phyloP scores from a whole-genome alignment of 1,284 basidiomycete genomes.

The Exsudoporus floridanus region DNA sequence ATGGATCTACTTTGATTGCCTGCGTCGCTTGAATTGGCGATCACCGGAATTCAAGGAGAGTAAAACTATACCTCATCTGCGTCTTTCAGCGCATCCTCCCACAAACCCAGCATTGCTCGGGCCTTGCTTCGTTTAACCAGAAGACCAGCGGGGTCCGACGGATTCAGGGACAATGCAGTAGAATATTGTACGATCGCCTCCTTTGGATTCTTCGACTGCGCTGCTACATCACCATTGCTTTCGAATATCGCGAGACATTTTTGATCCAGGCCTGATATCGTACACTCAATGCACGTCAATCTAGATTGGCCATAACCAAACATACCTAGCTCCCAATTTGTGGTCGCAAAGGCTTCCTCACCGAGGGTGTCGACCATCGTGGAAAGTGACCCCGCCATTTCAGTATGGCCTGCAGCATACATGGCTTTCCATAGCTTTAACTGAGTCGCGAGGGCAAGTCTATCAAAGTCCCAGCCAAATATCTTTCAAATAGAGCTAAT shows the following conservation, averaged over 20 bases:
- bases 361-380: no score
- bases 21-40: background rate
- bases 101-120: background rate
- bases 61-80: background rate
- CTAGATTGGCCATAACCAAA: no score
- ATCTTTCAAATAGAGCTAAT: slow-evolving; percentile 1
- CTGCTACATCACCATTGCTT: background rate
- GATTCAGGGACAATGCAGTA: slow-evolving; percentile 1
- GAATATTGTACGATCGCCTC: background rate
- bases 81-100: slow-evolving; percentile 2
- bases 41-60: no score
- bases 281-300: no score
- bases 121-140: slow-evolving; percentile 14
- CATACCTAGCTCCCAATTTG: no score
- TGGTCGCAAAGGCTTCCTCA: no score
- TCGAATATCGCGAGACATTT: no score
- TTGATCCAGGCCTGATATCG: no score
- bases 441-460: background rate
- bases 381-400: no score
- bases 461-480: slow-evolving; percentile 7
- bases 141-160: background rate
- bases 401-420: no score
- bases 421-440: no score
- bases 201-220: background rate
- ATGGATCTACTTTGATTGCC: background rate